Conservation (phyloP, 78 protist species). For the Tieghemostelium lacteum region DNA sequence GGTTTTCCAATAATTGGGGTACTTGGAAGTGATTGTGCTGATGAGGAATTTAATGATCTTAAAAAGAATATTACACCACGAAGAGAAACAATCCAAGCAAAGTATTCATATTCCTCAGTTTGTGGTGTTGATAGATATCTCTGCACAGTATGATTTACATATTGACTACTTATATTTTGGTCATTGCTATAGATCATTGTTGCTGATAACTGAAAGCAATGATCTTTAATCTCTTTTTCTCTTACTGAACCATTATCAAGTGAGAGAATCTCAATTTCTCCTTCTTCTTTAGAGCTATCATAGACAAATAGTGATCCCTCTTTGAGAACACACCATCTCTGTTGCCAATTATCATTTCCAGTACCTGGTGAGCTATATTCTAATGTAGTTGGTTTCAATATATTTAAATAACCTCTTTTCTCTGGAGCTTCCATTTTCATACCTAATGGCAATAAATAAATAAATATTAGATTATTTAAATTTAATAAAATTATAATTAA, state of each 20-base stretch:
- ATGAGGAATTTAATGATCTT: constrained; percentile 28
- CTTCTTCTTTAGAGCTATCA: constrained; percentile 14
- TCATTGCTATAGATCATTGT: neutral
- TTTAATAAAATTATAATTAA: neutral
- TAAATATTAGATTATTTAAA: neutral
- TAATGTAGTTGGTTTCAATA: constrained; percentile 2
- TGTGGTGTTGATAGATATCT: constrained; percentile 40
- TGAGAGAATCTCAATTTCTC: constrained; percentile 48
- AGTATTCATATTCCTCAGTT: constrained; percentile 66
- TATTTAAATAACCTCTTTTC: constrained; percentile 54
- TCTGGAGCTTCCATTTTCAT: constrained; percentile 66
- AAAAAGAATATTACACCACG: constrained; percentile 70
- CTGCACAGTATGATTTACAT: neutral
- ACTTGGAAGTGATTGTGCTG: neutral
- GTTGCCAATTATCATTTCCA: constrained; percentile 38
- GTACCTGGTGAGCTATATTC: constrained; percentile 11
- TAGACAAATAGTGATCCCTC: constrained; percentile 72
- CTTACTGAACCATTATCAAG: constrained; percentile 45
- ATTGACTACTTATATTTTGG: neutral
- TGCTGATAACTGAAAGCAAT: constrained; percentile 63
- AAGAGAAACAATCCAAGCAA: constrained; percentile 73
- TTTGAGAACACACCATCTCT: constrained; percentile 35
- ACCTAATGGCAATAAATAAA: neutral
- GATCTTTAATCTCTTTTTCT: constrained; percentile 58
- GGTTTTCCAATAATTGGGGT: constrained; percentile 20